Percentiles rank a stretch among this genome's conserved stretches.
phyloP scores from a whole-genome alignment of 164 flowering plant genomes.

The Saururus chinensis region DNA sequence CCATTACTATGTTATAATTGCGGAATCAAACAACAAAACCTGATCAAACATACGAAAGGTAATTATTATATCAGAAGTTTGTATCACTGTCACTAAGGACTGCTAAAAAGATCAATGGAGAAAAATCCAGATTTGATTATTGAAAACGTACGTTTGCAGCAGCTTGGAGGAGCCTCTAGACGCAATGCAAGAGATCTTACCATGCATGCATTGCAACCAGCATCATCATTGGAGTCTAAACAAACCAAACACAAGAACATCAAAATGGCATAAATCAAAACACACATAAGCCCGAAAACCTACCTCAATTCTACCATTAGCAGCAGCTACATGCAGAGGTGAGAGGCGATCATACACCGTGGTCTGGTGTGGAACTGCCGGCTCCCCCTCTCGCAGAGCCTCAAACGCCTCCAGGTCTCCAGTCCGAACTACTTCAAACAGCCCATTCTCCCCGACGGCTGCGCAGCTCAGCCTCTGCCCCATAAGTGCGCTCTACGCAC shows the following conservation, averaged over 20 bases:
- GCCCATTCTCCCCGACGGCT: constrained; percentile 36
- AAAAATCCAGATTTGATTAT: background rate
- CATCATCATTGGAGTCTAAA: constrained; percentile 98
- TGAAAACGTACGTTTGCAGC: constrained; percentile 62
- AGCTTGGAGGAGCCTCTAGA: constrained; percentile 65
- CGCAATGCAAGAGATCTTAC: constrained; percentile 73
- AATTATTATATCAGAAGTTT: constrained; percentile 6
- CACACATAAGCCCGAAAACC: constrained; percentile 5
- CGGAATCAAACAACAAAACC: constrained; percentile 93
- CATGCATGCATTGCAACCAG: constrained; percentile 96
- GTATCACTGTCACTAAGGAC: background rate
- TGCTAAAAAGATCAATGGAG: background rate
- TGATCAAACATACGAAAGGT: constrained; percentile 13
- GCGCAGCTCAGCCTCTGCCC: constrained; percentile 27
- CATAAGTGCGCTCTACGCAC: constrained; percentile 6
- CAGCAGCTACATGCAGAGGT: constrained; percentile 52
- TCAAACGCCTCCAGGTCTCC: constrained; percentile 39
- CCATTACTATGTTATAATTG: too few relatives aligned
- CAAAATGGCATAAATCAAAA: background rate
- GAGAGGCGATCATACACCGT: constrained; percentile 26
- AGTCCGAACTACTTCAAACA: constrained; percentile 47
- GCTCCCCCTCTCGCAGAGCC: constrained; percentile 30
- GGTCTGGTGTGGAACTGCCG: constrained; percentile 23
- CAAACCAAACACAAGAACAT: background rate
- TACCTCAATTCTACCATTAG: constrained; percentile 58